Percentiles rank a stretch among this genome's conserved stretches.
Conservation (phyloP, 2,329 filamentous ascomycete species). For the Achaetomium macrosporum region DNA sequence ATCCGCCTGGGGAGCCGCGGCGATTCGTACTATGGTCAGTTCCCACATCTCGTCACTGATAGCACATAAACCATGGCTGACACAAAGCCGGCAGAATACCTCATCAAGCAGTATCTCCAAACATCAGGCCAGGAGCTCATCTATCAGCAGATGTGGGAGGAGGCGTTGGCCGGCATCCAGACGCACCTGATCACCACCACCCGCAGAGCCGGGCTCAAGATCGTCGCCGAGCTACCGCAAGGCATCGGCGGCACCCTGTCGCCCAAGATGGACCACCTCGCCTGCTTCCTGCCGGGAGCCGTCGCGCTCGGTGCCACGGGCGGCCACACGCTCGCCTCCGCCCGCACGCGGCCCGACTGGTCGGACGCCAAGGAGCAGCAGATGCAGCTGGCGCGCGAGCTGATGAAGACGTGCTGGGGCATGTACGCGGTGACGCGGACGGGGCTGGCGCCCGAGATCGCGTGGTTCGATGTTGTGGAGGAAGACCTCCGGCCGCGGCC, state of each 20-base stretch:
- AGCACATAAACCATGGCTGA: background rate
- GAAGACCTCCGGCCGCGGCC: constrained; percentile 25
- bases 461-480: constrained; percentile 72
- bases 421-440: constrained; percentile 90
- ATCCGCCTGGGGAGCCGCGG: constrained; percentile 92
- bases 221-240: constrained; percentile 76
- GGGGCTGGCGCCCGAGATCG: constrained; percentile 86
- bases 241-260: constrained; percentile 62
- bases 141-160: constrained; percentile 89
- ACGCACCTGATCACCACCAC: constrained; percentile 91
- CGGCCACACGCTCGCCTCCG: constrained; percentile 67
- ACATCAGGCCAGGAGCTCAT: constrained; percentile 78
- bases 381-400: constrained; percentile 77
- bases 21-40: constrained; percentile 79
- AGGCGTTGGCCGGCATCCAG: constrained; percentile 75
- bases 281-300: constrained; percentile 94
- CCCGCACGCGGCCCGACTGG: constrained; percentile 30
- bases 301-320: constrained; percentile 84
- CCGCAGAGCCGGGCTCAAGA: constrained; percentile 68
- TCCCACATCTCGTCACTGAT: background rate
- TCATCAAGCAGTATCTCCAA: constrained; percentile 97
- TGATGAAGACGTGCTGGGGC: constrained; percentile 96
- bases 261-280: constrained; percentile 96
- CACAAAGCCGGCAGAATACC: constrained; percentile 52
- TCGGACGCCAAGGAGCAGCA: constrained; percentile 52